Evolutionary conservation across 225 moss, liverwort and hornwort genomes (phyloP), one percentile per base, ranked within the genome.

Genomic region (Marchantia paleacea): DNA sequence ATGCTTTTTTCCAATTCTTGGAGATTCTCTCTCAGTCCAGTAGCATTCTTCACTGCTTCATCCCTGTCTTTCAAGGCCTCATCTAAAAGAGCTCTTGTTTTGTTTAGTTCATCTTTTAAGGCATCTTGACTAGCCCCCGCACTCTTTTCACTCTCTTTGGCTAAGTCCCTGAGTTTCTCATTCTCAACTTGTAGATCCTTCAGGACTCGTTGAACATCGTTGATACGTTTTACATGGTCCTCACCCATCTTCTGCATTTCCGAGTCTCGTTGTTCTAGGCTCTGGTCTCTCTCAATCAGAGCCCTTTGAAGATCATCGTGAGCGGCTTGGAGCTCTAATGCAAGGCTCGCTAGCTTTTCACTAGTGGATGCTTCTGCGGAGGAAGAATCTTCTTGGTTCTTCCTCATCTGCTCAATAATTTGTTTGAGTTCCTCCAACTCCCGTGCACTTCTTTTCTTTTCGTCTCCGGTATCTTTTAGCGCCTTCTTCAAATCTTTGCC

Each of bases 221-320:
- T 60, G 7, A 85, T 78, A 12, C 77, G 65, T 31, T 74, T 72
- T 20, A n/a, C 24, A 66, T 62, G 50, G 9, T 53, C 74, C 30
- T 81, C 81, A 26, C 49, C 86, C 54, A 85, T 57, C 25, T 78
- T 73, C 77, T 77, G 75, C 25, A 83, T 54, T 26, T 84, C 85
- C 57, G 14, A 79, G 18, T 86, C 79, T 68, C 85, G 82, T 62
- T 80, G 82, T 4, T 52, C 26, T 12, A 76, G 60, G 20, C 26
- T 75, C 2, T 69, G 69, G 19, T 54, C 16, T 50, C 67, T 60
- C 50, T 90, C 79, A 7, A 70, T 63, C n/a, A 78, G 47, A 26
- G 81, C 85, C 50, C 81, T 69, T 50, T 86, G 88, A 25, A 90
- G 79, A 9, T 82, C 72, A 52, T 81, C 57, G 0, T 63, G 86